These are phyloP conservation scores for Gnaphalium uliginosum DNA, from an alignment of 129 eudicot species.

Conservation along the genomic window DNA sequence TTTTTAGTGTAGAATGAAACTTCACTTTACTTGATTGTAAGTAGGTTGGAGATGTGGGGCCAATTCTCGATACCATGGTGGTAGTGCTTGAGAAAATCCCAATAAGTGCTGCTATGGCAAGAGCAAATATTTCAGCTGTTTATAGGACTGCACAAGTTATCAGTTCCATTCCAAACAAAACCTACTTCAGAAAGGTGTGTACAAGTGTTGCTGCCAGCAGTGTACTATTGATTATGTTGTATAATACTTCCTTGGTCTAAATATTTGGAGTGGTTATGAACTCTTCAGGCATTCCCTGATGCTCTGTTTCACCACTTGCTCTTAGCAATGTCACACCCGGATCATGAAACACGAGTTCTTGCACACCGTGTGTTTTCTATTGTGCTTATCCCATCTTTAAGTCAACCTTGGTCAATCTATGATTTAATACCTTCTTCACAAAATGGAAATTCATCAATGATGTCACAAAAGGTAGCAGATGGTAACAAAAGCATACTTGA, in stretches of 20 bases:
- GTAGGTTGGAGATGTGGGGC: conserved; percentile 85
- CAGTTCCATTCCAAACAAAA: conserved; percentile 59
- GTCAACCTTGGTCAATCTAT: conserved; percentile 35
- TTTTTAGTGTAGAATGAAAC: neutral
- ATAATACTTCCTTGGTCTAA: conserved; percentile 5
- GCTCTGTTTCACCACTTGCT: conserved; percentile 82
- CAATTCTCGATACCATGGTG: conserved; percentile 80
- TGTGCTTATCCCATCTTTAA: conserved; percentile 59
- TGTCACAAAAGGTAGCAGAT: conserved; percentile 25
- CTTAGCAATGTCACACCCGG: conserved; percentile 79
- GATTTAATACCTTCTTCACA: conserved; percentile 23
- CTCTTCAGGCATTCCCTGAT: conserved; percentile 74
- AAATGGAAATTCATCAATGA: conserved; percentile 25
- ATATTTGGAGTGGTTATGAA: conserved; percentile 3
- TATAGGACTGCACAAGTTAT: conserved; percentile 62
- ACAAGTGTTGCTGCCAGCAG: no score
- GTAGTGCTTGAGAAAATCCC: conserved; percentile 76
- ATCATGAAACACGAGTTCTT: conserved; percentile 69
- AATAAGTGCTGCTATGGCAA: conserved; percentile 45
- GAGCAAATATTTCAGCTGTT: conserved; percentile 60
- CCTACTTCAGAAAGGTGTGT: conserved; percentile 60
- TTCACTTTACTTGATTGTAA: conserved; percentile 14
- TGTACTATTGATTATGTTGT: neutral
- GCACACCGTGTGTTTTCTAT: conserved; percentile 66
- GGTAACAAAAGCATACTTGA: conserved; percentile 30